Evolutionary conservation across 208 protist genomes (phyloP).

Genomic region (Strigomonas oncopelti): DNA sequence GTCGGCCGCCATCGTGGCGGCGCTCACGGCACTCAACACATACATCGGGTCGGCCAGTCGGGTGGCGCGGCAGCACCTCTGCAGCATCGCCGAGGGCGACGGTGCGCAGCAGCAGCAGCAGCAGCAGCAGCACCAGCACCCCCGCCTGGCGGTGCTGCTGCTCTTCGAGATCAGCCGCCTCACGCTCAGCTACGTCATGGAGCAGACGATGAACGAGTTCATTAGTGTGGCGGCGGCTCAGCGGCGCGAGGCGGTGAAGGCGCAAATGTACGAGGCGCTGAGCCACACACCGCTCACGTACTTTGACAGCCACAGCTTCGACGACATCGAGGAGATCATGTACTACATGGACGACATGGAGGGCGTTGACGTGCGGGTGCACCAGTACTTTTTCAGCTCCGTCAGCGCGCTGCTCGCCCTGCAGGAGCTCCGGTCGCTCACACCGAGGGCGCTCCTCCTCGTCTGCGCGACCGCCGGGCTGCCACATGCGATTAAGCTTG

Average conservation of each 20-base stretch:
- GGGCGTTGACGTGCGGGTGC: conserved; percentile 75
- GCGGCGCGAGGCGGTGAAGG: conserved; percentile 46
- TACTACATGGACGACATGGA: conserved; percentile 83
- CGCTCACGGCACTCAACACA: conserved; percentile 20
- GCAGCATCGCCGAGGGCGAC: not conserved
- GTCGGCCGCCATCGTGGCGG: conserved; percentile 17
- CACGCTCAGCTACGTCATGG: conserved; percentile 15
- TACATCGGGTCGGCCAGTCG: conserved; percentile 16
- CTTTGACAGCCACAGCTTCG: conserved; percentile 44
- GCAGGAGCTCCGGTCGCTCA: conserved; percentile 27
- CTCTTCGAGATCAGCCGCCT: conserved; percentile 25
- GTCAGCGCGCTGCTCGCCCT: conserved; percentile 20
- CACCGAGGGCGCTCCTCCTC: conserved; percentile 20
- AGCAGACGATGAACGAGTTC: conserved; percentile 24
- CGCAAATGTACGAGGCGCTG: conserved; percentile 59
- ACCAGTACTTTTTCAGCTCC: conserved; percentile 38
- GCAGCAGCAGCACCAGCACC: too few relatives aligned
- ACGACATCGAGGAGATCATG: conserved; percentile 67
- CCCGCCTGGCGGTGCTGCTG: conserved; percentile 9
- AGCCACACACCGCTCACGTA: conserved; percentile 56
- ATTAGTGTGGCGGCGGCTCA: conserved; percentile 39
- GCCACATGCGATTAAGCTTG: conserved; percentile 19
- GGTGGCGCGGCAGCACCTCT: conserved; percentile 10
- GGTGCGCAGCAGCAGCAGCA: too few relatives aligned
- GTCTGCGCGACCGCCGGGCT: conserved; percentile 22